Percentiles rank a stretch among this genome's conserved stretches.
These are phyloP conservation scores for Syzygium jambos DNA, from an alignment of 345 rosid genomes.

Conservation along the genomic window DNA sequence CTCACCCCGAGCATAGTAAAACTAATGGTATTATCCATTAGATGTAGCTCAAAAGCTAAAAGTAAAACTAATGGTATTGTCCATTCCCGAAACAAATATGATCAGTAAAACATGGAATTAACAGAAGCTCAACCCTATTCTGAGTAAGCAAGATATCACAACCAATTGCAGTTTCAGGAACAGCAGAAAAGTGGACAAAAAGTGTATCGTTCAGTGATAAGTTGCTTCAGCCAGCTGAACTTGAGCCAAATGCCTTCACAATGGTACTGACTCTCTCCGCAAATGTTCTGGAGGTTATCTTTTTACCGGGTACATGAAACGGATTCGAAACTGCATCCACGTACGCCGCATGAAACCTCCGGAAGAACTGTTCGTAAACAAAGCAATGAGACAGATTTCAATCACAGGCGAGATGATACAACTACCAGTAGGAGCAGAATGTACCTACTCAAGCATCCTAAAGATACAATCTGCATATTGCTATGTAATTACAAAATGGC, in stretches of 20 bases:
- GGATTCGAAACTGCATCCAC: constrained; percentile 96
- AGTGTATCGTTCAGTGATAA: not conserved
- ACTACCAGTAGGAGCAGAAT: not conserved
- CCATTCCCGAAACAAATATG: not conserved
- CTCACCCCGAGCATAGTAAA: not conserved
- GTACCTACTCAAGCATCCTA: not conserved
- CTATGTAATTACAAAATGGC: no score
- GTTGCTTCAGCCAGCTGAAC: constrained; percentile 31
- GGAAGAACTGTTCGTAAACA: constrained; percentile 45
- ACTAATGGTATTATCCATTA: not conserved
- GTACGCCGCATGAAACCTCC: constrained; percentile 92
- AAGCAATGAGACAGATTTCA: not conserved
- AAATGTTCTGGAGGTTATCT: constrained; percentile 79
- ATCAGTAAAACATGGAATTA: not conserved
- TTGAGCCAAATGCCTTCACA: constrained; percentile 73
- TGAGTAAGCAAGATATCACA: not conserved
- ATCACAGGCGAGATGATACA: not conserved
- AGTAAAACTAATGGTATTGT: not conserved
- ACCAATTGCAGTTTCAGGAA: not conserved
- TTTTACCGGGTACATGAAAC: constrained; percentile 91
- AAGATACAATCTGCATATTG: not conserved
- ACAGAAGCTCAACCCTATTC: not conserved
- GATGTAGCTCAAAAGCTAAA: not conserved
- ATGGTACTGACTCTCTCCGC: constrained; percentile 78
- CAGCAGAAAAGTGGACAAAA: not conserved